Percentiles rank a stretch among this genome's conserved stretches.
Evolutionary conservation across 768 basidiomycete species (phyloP).

Genomic region (Tulasnella sp.): DNA sequence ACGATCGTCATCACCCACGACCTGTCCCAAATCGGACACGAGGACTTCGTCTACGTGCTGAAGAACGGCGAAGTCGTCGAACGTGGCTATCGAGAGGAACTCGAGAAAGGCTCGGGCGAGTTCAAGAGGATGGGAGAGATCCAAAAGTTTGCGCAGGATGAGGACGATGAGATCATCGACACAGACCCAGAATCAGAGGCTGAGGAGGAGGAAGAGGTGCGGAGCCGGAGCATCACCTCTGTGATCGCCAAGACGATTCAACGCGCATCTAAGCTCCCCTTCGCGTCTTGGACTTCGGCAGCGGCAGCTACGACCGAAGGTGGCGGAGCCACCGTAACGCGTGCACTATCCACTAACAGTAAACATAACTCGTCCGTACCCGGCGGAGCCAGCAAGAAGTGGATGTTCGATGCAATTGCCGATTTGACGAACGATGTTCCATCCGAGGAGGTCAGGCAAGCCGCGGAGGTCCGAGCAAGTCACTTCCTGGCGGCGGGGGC

Average conservation of each 20-base stretch:
- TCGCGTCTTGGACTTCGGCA: background rate
- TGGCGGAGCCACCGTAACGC: background rate
- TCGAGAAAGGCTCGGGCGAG: conserved; percentile 47
- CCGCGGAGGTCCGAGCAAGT: background rate
- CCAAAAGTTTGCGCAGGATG: conserved; percentile 27
- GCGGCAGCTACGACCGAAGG: background rate
- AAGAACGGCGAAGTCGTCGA: conserved; percentile 69
- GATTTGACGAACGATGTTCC: conserved; percentile 37
- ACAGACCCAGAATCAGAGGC: conserved; percentile 18
- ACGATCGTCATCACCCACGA: conserved; percentile 96
- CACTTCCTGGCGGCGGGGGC: conserved; percentile 25
- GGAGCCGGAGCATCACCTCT: conserved; percentile 13
- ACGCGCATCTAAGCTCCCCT: too few relatives aligned
- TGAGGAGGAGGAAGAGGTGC: conserved; percentile 20
- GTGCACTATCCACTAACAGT: too few relatives aligned
- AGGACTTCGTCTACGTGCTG: conserved; percentile 91
- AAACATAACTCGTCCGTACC: too few relatives aligned
- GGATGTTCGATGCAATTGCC: conserved; percentile 75
- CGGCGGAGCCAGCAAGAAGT: conserved; percentile 22
- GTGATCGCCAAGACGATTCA: conserved; percentile 30
- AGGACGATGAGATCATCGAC: background rate
- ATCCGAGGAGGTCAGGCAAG: background rate
- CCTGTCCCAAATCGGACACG: conserved; percentile 59
- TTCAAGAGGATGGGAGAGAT: conserved; percentile 58
- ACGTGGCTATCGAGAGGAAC: conserved; percentile 74